These are phyloP conservation scores for Claviceps citrina DNA, from an alignment of 2,329 filamentous ascomycete species.

Conservation along the genomic window DNA sequence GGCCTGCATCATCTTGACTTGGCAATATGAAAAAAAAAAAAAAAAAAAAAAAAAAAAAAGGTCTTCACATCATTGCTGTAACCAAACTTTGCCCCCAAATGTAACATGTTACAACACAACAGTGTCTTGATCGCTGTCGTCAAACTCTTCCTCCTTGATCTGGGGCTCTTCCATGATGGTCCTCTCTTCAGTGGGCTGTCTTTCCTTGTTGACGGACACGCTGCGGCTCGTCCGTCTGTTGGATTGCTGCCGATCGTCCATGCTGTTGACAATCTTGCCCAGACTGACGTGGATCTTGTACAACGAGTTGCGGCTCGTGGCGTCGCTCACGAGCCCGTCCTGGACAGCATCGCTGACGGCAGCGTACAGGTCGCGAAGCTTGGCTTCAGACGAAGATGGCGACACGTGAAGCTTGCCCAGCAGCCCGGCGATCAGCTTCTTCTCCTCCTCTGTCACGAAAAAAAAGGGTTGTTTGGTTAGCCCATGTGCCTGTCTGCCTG, in stretches of 20 bases:
- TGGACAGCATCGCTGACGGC: conserved; percentile 49
- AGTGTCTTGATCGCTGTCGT: conserved; percentile 21
- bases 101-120: conserved; percentile 15
- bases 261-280: conserved; percentile 49
- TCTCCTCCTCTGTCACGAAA: conserved; percentile 54
- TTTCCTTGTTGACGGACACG: conserved; percentile 22
- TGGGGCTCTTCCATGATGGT: conserved; percentile 25
- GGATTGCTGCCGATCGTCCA: conserved; percentile 29
- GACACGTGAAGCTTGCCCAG: conserved; percentile 72
- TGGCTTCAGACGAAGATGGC: conserved; percentile 44
- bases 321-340: conserved; percentile 42
- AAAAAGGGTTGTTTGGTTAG: conserved; percentile 15
- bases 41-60: no score
- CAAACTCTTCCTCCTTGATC: conserved; percentile 33
- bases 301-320: conserved; percentile 45
- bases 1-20: no score
- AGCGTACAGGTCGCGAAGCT: conserved; percentile 41
- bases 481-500: background rate
- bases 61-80: background rate
- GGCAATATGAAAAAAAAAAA: no score
- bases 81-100: no score
- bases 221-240: conserved; percentile 29
- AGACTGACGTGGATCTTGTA: conserved; percentile 54
- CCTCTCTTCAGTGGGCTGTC: conserved; percentile 21
- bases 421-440: conserved; percentile 63